Conservation (phyloP, 1,284 basidiomycete genomes). For the Ceratobasidium sp. region DNA sequence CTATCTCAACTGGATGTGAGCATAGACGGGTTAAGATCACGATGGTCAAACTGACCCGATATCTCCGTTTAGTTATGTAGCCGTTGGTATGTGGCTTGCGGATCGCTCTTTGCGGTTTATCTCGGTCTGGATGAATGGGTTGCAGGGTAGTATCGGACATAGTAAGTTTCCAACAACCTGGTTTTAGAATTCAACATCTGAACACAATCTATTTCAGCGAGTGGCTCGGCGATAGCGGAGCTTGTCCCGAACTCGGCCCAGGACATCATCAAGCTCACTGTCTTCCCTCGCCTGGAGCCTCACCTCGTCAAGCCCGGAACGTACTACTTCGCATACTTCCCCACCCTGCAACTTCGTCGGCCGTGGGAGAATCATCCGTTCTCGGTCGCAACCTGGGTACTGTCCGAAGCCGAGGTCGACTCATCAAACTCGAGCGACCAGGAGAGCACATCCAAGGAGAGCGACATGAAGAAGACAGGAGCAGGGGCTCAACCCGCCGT, state of each 20-base stretch:
- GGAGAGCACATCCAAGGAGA: neutral
- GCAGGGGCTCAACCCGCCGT: neutral
- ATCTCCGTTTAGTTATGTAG: conserved; percentile 17
- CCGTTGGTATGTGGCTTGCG: conserved; percentile 39
- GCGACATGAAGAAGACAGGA: conserved; percentile 13
- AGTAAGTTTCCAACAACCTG: neutral
- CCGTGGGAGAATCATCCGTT: conserved; percentile 45
- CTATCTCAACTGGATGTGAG: conserved; percentile 43
- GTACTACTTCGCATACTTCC: conserved; percentile 28
- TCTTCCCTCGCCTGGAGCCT: conserved; percentile 20
- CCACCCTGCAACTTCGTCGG: conserved; percentile 21
- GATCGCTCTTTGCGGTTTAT: conserved; percentile 28
- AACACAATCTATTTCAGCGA: neutral
- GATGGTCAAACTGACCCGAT: neutral
- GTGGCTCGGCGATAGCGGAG: neutral
- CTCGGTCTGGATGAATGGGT: conserved; percentile 15
- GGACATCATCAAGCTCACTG: conserved; percentile 23
- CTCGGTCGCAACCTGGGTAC: conserved; percentile 27
- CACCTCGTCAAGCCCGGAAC: conserved; percentile 5
- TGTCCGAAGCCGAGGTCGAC: neutral
- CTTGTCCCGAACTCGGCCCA: conserved; percentile 10
- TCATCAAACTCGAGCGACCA: neutral
- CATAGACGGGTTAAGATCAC: neutral
- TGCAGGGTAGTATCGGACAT: conserved; percentile 2
- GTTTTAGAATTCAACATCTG: no score